phyloP scores from a whole-genome alignment of 139 green algal species.

The Volvox reticuliferus region DNA sequence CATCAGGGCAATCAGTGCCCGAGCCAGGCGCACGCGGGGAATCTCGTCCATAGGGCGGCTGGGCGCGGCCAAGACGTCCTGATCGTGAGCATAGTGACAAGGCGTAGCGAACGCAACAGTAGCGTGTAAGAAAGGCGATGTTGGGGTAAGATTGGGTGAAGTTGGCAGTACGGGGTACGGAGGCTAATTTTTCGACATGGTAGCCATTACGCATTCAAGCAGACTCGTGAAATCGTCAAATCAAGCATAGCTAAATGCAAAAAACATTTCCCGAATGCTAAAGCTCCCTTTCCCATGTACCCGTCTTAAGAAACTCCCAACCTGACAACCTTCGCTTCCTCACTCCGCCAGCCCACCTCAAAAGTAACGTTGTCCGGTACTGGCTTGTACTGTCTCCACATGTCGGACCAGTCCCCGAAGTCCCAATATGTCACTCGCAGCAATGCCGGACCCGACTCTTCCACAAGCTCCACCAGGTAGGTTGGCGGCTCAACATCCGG shows the following conservation, averaged over 20 bases:
- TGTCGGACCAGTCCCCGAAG: conserved; percentile 84
- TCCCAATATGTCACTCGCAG: conserved; percentile 69
- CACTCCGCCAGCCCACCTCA: conserved; percentile 47
- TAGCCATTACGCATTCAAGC: no score
- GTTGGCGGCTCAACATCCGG: conserved; percentile 47
- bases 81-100: neutral
- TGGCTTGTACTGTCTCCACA: conserved; percentile 72
- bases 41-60: conserved; percentile 35
- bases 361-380: conserved; percentile 58
- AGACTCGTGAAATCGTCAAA: no score
- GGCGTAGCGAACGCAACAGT: no score
- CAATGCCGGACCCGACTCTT: conserved; percentile 73
- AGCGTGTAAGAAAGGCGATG: no score
- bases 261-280: no score
- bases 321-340: no score
- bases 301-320: no score
- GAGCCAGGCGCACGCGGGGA: conserved; percentile 42
- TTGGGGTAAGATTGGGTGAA: no score
- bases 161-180: no score
- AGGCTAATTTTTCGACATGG: no score
- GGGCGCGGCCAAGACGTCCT: neutral
- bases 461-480: conserved; percentile 82
- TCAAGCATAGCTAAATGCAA: no score
- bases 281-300: no score
- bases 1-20: conserved; percentile 35